A percentile compares a stretch with the other conserved stretches of the same genome.
phyloP scores from a whole-genome alignment of 1,284 basidiomycete genomes.

The Fomitopsis pinicola region DNA sequence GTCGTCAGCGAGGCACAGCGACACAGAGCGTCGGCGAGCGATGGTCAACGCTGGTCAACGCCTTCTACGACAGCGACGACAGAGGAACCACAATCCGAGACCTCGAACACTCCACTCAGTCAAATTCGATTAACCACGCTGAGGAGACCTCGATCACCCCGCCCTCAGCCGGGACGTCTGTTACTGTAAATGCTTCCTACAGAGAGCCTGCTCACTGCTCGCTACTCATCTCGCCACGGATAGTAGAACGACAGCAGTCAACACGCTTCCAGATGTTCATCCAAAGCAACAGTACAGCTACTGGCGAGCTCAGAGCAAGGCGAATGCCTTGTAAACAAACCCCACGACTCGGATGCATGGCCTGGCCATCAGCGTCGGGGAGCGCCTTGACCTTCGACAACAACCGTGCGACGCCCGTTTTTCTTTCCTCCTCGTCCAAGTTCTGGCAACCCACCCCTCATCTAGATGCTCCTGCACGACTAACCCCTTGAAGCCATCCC shows the following conservation, averaged over 20 bases:
- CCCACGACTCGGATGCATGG: too few relatives aligned
- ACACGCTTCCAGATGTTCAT: too few relatives aligned
- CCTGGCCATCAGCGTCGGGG: background rate
- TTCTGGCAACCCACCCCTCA: background rate
- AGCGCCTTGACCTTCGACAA: background rate
- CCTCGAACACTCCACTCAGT: background rate
- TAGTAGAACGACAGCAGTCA: too few relatives aligned
- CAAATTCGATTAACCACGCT: background rate
- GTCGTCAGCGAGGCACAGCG: constrained; percentile 2
- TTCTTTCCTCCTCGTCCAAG: background rate
- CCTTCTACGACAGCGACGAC: too few relatives aligned
- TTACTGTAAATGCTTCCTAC: too few relatives aligned
- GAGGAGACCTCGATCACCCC: background rate
- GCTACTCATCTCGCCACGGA: too few relatives aligned
- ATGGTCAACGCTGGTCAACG: too few relatives aligned
- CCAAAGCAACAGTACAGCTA: too few relatives aligned
- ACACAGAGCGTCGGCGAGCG: background rate
- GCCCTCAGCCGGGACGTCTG: background rate
- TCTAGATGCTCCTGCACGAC: background rate
- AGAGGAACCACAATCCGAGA: background rate
- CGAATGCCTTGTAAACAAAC: too few relatives aligned
- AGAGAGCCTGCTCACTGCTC: background rate
- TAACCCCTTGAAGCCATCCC: background rate
- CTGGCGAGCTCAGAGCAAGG: too few relatives aligned
- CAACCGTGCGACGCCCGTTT: background rate